phyloP scores from a whole-genome alignment of 148 eudicot species.

The Chenopodium suecicum region DNA sequence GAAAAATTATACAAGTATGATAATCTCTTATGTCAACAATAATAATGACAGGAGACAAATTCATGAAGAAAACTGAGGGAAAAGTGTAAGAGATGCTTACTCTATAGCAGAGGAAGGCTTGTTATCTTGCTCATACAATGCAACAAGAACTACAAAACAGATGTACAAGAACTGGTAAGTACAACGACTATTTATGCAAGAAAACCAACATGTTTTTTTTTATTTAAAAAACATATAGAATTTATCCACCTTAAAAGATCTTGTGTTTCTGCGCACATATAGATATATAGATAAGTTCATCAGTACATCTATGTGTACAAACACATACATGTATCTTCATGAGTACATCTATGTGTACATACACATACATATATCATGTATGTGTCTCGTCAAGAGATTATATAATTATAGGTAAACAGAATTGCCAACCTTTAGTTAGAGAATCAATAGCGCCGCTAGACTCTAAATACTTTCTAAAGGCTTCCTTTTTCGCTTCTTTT shows the following conservation, averaged over 20 bases:
- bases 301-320: neutral
- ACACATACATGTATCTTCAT: neutral
- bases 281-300: neutral
- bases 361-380: neutral
- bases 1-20: neutral
- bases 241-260: no score
- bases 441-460: slow-evolving; percentile 88
- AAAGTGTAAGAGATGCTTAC: slow-evolving; percentile 43
- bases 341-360: neutral
- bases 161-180: neutral
- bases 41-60: neutral
- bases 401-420: neutral
- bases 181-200: neutral
- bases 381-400: neutral
- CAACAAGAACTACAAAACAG: slow-evolving; percentile 66
- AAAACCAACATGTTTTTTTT: neutral
- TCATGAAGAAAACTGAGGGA: neutral
- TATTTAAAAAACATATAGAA: no score
- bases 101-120: slow-evolving; percentile 84
- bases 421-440: slow-evolving; percentile 71
- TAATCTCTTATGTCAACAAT: neutral
- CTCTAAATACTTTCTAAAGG: slow-evolving; percentile 87
- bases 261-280: neutral
- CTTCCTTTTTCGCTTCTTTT: slow-evolving; percentile 95
- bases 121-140: slow-evolving; percentile 85